Evolutionary conservation across 1,284 basidiomycete genomes (phyloP), one percentile per base, ranked within the genome.

Genomic region (Chiua sp.): DNA sequence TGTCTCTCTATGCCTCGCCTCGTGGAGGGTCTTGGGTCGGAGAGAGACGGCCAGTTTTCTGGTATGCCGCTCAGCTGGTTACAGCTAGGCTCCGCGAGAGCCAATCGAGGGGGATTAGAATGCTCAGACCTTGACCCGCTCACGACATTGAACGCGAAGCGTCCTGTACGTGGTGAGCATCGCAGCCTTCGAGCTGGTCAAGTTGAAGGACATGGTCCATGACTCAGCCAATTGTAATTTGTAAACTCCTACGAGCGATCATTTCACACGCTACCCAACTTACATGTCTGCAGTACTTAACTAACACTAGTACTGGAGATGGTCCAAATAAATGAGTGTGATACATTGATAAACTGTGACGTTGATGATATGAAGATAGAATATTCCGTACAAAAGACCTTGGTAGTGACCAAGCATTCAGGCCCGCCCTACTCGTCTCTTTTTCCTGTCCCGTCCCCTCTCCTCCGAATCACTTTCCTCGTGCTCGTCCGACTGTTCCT

Each of bases 61-160:
- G 74, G 70, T 74, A 73, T 72, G 68, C 44, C 64, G 63, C 63
- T 58, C 72, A 60, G 71, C 62, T 59, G 64, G 49, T 73, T 65
- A 75, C 65, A 66, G 59, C 72, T 55, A 63, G 73, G 63, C 74
- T 49, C 72, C 32, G 73, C 72, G 28, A 73, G 67, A 61, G 70
- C 72, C 72, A n/a, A 73, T 73, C 73, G 16, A 63, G 61, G 70
- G 64, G 60, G 72, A 74, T 64, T 57, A 10, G 2, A 7, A 74
- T 62, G 51, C 74, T 75, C 72, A 75, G 74, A 73, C 74, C 72
- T 73, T 76, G 59, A 62, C 72, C 71, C 63, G 70, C 69, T 73
- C 71, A 26, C 26, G 26, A 75, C 7, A 35, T 30, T 6, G 47
- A 61, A 67, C 53, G 57, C 5, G 0, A 42, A 30, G 10, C 56